phyloP scores from a whole-genome alignment of 2,329 filamentous ascomycete species.

The Fusarium sp. region DNA sequence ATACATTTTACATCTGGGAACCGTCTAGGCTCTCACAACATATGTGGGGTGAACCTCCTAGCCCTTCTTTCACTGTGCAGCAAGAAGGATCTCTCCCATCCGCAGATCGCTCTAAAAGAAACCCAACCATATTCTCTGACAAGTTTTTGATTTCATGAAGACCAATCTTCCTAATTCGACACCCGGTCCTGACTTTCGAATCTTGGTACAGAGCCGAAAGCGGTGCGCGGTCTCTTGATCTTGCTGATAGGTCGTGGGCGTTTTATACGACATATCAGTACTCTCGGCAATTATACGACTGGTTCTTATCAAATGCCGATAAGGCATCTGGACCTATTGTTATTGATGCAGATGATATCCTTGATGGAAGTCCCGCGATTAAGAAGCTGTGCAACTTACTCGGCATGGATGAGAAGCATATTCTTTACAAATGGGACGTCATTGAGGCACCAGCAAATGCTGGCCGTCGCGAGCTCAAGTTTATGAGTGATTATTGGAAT shows the following conservation, averaged over 20 bases:
- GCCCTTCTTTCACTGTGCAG: not conserved
- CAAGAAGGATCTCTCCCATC: not conserved
- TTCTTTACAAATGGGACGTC: not conserved
- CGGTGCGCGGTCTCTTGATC: not conserved
- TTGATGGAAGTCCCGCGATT: not conserved
- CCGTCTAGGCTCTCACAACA: not conserved
- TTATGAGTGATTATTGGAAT: not conserved
- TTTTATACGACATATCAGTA: constrained; percentile 7
- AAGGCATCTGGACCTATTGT: not conserved
- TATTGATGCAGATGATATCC: not conserved
- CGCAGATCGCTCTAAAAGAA: not conserved
- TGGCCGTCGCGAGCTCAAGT: not conserved
- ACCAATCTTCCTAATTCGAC: not conserved
- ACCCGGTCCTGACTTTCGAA: not conserved
- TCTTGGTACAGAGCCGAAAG: constrained; percentile 5
- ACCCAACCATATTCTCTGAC: not conserved
- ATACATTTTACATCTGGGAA: constrained; percentile 1
- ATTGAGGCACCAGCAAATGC: not conserved
- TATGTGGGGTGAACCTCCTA: not conserved
- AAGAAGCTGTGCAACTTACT: not conserved
- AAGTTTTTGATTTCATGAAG: not conserved
- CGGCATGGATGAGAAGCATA: not conserved
- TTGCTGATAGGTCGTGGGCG: constrained; percentile 1
- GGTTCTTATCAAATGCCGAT: not conserved
- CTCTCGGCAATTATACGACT: constrained; percentile 1